A percentile compares a stretch with the other conserved stretches of the same genome.
phyloP scores from a whole-genome alignment of 2,329 filamentous ascomycete species.

The Colletotrichum sp. region DNA sequence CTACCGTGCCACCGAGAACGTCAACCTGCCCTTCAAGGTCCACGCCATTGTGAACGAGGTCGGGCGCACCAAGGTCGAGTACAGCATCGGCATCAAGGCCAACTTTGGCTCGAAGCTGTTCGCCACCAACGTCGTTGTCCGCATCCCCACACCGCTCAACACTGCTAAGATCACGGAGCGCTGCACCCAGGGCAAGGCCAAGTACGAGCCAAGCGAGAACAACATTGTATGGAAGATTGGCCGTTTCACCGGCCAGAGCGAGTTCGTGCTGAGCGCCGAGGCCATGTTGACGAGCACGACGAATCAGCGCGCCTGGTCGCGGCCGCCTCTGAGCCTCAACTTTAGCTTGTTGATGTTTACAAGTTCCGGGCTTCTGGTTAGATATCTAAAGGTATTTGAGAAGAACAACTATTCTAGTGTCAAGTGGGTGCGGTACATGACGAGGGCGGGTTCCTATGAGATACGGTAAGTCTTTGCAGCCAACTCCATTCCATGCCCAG shows the following conservation, averaged over 20 bases:
- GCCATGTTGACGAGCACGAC: conserved; percentile 96
- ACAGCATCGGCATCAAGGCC: conserved; percentile 95
- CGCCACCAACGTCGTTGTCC: conserved; percentile 92
- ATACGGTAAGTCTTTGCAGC: conserved; percentile 66
- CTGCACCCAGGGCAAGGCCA: conserved; percentile 94
- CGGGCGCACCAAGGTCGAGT: conserved; percentile 96
- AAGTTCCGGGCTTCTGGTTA: conserved; percentile 86
- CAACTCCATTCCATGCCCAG: not conserved
- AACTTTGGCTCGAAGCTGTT: conserved; percentile 98
- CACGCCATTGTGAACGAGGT: conserved; percentile 98
- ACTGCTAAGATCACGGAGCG: conserved; percentile 93
- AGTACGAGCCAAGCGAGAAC: conserved; percentile 98
- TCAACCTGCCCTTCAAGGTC: conserved; percentile 98
- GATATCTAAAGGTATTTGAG: conserved; percentile 98
- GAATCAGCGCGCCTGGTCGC: conserved; percentile 95
- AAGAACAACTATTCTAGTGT: conserved; percentile 99
- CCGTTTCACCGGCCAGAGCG: conserved; percentile 96
- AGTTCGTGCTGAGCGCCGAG: conserved; percentile 93
- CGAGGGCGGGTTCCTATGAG: conserved; percentile 94
- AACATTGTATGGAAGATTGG: conserved; percentile 99
- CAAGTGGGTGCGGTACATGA: conserved; percentile 99
- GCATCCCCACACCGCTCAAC: conserved; percentile 95
- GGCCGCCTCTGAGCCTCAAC: conserved; percentile 88
- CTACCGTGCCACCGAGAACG: conserved; percentile 97
- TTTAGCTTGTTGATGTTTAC: conserved; percentile 99